Evolutionary conservation across 768 basidiomycete genomes (phyloP).

Genomic region (Rubroboletus pulcherrimus): DNA sequence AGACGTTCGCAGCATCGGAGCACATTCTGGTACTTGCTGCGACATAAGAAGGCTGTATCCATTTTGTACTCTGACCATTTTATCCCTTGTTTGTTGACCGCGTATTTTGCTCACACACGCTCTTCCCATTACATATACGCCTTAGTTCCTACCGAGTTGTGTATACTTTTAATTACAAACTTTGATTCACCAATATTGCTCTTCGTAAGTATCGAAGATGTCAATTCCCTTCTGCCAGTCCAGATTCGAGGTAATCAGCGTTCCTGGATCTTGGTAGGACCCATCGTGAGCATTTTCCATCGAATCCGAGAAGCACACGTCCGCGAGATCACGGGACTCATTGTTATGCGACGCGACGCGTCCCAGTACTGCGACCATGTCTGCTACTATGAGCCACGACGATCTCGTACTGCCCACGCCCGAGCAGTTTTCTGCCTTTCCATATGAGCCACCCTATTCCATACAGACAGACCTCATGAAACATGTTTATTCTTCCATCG

Average conservation of each 20-base stretch:
- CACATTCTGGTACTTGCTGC: conserved; percentile 17
- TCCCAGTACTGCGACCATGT: not conserved
- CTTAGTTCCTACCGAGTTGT: conserved; percentile 22
- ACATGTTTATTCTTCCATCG: conserved; percentile 78
- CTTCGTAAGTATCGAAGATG: conserved; percentile 3
- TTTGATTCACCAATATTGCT: conserved; percentile 5
- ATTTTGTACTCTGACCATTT: conserved; percentile 23
- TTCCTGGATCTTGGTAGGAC: conserved; percentile 10
- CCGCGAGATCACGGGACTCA: conserved; percentile 10
- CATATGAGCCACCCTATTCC: conserved; percentile 75
- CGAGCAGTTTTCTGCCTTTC: conserved; percentile 69
- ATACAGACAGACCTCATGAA: conserved; percentile 89
- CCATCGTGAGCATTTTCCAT: not conserved
- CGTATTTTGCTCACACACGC: conserved; percentile 18
- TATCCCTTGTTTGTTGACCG: conserved; percentile 13
- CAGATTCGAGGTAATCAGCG: not conserved
- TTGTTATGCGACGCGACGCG: conserved; percentile 5
- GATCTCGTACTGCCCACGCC: conserved; percentile 55
- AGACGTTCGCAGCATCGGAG: conserved; percentile 15
- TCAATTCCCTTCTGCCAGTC: conserved; percentile 2
- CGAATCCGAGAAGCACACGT: too few relatives aligned
- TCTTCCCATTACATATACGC: conserved; percentile 23
- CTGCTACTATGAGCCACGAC: conserved; percentile 11
- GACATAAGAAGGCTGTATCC: conserved; percentile 19
- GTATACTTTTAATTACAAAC: conserved; percentile 27